These are phyloP conservation scores for Globisporangium mamillatum DNA, from an alignment of 352 stramenopile genomes.

Conservation along the genomic window DNA sequence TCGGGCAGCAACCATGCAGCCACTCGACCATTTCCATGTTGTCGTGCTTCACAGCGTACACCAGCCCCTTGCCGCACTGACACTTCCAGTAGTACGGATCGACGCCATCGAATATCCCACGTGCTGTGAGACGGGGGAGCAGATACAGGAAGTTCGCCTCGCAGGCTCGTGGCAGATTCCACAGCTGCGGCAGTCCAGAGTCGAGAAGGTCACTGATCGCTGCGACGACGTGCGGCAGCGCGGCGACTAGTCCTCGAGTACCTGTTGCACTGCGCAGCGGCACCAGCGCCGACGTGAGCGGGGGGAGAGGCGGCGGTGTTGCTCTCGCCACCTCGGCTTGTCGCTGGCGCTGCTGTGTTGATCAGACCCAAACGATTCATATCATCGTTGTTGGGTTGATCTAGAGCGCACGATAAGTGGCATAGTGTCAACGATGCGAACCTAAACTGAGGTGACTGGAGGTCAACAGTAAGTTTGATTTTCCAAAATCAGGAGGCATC, in stretches of 20 bases:
- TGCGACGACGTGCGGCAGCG: neutral
- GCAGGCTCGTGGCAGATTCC: neutral
- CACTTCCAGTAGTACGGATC: neutral
- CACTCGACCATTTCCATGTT: neutral
- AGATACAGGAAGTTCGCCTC: neutral
- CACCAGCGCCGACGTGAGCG: neutral
- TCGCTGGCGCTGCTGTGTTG: too few species aligned
- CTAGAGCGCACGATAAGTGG: too few species aligned
- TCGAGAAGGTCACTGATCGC: neutral
- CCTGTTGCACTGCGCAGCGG: too few species aligned
- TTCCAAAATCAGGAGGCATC: too few species aligned
- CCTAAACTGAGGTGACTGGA: too few species aligned
- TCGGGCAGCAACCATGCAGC: neutral
- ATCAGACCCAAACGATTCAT: too few species aligned
- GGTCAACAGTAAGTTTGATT: too few species aligned
- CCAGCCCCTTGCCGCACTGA: neutral
- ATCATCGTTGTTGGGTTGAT: too few species aligned
- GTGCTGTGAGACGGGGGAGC: neutral
- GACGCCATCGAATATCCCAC: neutral
- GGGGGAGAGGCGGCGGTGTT: neutral
- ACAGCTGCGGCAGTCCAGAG: neutral
- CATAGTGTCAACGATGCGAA: too few species aligned
- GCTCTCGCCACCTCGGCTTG: too few species aligned
- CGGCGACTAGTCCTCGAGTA: too few species aligned
- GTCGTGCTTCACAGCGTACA: neutral